These are phyloP conservation scores for Globisporangium spiculum DNA, from an alignment of 352 stramenopile genomes.

Conservation along the genomic window DNA sequence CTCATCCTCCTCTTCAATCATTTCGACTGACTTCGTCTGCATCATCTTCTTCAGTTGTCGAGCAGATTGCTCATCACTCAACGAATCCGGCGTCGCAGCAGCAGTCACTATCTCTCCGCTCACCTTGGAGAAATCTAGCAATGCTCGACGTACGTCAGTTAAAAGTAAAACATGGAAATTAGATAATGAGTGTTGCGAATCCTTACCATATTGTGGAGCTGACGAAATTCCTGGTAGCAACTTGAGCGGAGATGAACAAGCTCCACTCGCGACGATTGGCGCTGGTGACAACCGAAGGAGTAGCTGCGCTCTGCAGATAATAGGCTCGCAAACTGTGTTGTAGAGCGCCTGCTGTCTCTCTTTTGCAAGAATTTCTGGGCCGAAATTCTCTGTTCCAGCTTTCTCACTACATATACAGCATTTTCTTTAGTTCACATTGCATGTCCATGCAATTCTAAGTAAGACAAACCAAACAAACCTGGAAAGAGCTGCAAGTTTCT, in stretches of 20 bases:
- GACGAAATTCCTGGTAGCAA: constrained; percentile 71
- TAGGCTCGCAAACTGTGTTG: constrained; percentile 73
- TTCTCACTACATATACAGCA: constrained; percentile 27
- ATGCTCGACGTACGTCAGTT: not conserved
- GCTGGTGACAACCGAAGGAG: constrained; percentile 59
- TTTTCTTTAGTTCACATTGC: not conserved
- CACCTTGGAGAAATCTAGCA: constrained; percentile 36
- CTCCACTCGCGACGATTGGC: constrained; percentile 27
- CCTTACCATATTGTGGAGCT: constrained; percentile 46
- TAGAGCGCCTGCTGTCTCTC: constrained; percentile 74
- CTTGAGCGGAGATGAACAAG: constrained; percentile 48
- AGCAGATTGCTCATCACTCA: constrained; percentile 35
- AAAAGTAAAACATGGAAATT: not conserved
- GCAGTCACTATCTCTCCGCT: constrained; percentile 1
- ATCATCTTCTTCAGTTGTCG: constrained; percentile 66
- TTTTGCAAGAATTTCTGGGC: constrained; percentile 46
- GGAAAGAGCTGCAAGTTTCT: constrained; percentile 68
- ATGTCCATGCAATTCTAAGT: too few relatives aligned
- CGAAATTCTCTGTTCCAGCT: constrained; percentile 26
- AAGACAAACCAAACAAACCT: constrained; percentile 10
- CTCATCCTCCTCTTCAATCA: constrained; percentile 84
- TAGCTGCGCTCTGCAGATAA: constrained; percentile 67
- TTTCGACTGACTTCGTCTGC: constrained; percentile 69
- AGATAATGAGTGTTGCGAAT: not conserved
- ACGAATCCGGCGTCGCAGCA: constrained; percentile 11